A percentile compares a stretch with the other conserved stretches of the same genome.
These are phyloP conservation scores for Kernera saxatilis DNA, from an alignment of 345 rosid species.

Conservation along the genomic window DNA sequence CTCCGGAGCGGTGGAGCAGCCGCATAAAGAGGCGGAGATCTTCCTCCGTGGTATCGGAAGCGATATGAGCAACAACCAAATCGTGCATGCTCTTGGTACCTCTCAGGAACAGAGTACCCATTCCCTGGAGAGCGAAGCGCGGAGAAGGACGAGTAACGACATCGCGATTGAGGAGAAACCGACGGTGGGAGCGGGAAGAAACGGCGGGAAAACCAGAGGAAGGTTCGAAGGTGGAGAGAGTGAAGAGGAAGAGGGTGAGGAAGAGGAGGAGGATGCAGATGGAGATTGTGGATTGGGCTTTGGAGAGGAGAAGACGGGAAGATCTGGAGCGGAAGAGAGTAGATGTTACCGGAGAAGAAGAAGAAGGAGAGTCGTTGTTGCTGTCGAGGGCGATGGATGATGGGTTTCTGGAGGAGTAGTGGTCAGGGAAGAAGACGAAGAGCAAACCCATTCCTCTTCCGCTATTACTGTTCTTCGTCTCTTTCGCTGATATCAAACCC, in stretches of 20 bases:
- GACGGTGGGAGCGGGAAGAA: constrained; percentile 24
- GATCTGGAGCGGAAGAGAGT: constrained; percentile 44
- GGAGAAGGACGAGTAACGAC: neutral
- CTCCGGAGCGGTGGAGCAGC: constrained; percentile 59
- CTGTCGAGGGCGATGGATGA: neutral
- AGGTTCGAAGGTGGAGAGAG: constrained; percentile 90
- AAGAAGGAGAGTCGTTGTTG: too few relatives aligned
- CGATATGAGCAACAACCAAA: constrained; percentile 50
- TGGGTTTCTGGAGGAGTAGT: neutral
- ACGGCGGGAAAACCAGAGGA: constrained; percentile 26
- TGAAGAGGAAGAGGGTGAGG: constrained; percentile 70
- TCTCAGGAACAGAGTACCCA: constrained; percentile 31
- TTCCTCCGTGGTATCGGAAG: constrained; percentile 43
- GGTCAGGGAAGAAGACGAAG: constrained; percentile 75
- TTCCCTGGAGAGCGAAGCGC: constrained; percentile 29
- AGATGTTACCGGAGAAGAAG: too few relatives aligned
- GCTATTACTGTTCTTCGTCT: constrained; percentile 14
- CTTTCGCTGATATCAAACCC: constrained; percentile 27
- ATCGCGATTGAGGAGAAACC: constrained; percentile 30
- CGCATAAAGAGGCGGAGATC: constrained; percentile 64
- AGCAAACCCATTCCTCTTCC: constrained; percentile 59
- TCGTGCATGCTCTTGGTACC: constrained; percentile 32
- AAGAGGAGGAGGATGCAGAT: constrained; percentile 64
- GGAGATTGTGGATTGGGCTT: constrained; percentile 81
- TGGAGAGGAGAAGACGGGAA: constrained; percentile 41